These are phyloP conservation scores for Chalciporus chontae DNA, from an alignment of 768 basidiomycete genomes.

Conservation along the genomic window DNA sequence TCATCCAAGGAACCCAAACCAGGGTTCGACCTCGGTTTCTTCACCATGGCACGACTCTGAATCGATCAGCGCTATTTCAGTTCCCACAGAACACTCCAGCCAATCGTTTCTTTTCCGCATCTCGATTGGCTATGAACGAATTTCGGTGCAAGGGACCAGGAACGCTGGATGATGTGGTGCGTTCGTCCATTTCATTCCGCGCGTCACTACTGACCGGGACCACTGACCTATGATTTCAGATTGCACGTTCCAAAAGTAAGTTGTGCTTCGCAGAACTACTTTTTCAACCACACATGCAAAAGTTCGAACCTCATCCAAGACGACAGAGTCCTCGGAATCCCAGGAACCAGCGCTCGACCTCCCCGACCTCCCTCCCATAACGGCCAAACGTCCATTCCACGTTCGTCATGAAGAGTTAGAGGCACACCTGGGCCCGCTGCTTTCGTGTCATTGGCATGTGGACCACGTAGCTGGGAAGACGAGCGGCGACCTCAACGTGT, in stretches of 20 bases:
- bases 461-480: conserved; percentile 5
- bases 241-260: conserved; percentile 21
- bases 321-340: conserved; percentile 16
- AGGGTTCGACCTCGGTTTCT: no score
- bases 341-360: conserved; percentile 11
- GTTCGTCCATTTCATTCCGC: neutral
- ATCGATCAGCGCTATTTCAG: neutral
- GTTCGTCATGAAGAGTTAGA: conserved; percentile 32
- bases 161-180: conserved; percentile 21
- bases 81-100: neutral
- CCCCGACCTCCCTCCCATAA: conserved; percentile 26
- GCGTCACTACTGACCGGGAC: neutral
- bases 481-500: conserved; percentile 11
- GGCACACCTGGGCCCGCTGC: conserved; percentile 35
- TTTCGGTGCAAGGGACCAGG: neutral
- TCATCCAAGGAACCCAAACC: neutral
- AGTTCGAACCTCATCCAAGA: neutral
- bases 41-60: no score
- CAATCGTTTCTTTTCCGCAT: conserved; percentile 2
- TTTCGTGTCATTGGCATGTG: conserved; percentile 29
- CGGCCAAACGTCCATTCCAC: conserved; percentile 34
- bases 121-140: conserved; percentile 6
- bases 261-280: neutral
- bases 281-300: neutral
- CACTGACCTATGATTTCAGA: conserved; percentile 3